Conservation (phyloP, 495 filamentous ascomycete species). For the Rusavskia elegans region DNA sequence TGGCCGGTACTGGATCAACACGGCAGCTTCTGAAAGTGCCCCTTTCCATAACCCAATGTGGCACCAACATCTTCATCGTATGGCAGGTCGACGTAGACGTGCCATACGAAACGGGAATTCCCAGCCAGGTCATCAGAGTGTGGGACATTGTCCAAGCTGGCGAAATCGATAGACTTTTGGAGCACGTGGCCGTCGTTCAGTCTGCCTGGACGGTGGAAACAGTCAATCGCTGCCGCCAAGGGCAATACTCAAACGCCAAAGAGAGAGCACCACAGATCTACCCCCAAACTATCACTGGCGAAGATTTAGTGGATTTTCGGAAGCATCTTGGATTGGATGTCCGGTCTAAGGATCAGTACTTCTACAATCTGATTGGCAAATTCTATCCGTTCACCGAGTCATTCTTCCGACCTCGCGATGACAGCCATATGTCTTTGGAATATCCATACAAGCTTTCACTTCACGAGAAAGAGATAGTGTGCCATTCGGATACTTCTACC, state of each 20-base stretch:
- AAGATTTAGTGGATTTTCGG: slow-evolving; percentile 12
- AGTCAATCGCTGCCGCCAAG: slow-evolving; percentile 6
- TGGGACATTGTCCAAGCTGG: neutral
- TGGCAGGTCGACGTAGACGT: slow-evolving; percentile 25
- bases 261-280: neutral
- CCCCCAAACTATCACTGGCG: slow-evolving; percentile 11
- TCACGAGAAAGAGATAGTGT: slow-evolving; percentile 20
- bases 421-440: slow-evolving; percentile 8
- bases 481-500: slow-evolving; percentile 17
- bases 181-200: neutral
- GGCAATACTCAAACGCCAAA: neutral
- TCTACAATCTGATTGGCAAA: slow-evolving; percentile 11
- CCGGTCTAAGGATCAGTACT: neutral
- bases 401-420: slow-evolving; percentile 13
- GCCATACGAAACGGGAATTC: neutral
- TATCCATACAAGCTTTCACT: slow-evolving; percentile 26
- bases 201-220: neutral
- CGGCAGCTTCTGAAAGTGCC: slow-evolving; percentile 9
- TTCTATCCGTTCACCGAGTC: slow-evolving; percentile 24
- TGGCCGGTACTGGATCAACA: slow-evolving; percentile 1
- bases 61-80: slow-evolving; percentile 9
- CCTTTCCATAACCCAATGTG: slow-evolving; percentile 1
- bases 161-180: neutral
- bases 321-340: neutral
- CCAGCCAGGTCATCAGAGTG: slow-evolving; percentile 7